A percentile compares a stretch with the other conserved stretches of the same genome.
Conservation (phyloP, 2,329 filamentous ascomycete species). For the Colletotrichum musicola region DNA sequence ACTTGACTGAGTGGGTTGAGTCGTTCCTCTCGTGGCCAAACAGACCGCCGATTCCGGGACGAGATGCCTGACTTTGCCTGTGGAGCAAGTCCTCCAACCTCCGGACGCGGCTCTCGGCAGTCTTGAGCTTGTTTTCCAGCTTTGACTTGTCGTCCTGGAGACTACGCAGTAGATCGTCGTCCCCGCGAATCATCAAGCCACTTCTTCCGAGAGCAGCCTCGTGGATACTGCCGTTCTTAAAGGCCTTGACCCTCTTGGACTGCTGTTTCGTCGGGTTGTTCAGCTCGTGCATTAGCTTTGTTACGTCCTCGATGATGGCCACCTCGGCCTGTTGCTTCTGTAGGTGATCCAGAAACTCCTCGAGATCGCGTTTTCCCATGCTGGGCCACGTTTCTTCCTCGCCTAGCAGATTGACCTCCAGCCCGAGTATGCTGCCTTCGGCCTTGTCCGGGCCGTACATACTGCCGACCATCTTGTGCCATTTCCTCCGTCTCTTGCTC, state of each 20-base stretch:
- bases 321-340: constrained; percentile 75
- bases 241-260: constrained; percentile 87
- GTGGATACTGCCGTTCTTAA: constrained; percentile 96
- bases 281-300: constrained; percentile 82
- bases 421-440: constrained; percentile 78
- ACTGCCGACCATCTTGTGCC: constrained; percentile 87
- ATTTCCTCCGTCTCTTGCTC: constrained; percentile 86
- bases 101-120: constrained; percentile 89
- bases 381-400: constrained; percentile 86
- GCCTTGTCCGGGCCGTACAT: constrained; percentile 75
- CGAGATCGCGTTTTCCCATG: constrained; percentile 80
- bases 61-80: constrained; percentile 75
- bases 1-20: constrained; percentile 62
- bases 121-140: constrained; percentile 79
- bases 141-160: constrained; percentile 87
- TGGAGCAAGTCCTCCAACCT: constrained; percentile 94
- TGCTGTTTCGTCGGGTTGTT: constrained; percentile 88
- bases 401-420: constrained; percentile 88
- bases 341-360: constrained; percentile 77
- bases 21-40: constrained; percentile 67
- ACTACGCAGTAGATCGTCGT: constrained; percentile 82
- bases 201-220: constrained; percentile 90
- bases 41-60: constrained; percentile 65
- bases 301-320: constrained; percentile 77
- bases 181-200: constrained; percentile 86